Conservation (phyloP, 768 basidiomycete genomes). For the Pulveroboletus ravenelii region DNA sequence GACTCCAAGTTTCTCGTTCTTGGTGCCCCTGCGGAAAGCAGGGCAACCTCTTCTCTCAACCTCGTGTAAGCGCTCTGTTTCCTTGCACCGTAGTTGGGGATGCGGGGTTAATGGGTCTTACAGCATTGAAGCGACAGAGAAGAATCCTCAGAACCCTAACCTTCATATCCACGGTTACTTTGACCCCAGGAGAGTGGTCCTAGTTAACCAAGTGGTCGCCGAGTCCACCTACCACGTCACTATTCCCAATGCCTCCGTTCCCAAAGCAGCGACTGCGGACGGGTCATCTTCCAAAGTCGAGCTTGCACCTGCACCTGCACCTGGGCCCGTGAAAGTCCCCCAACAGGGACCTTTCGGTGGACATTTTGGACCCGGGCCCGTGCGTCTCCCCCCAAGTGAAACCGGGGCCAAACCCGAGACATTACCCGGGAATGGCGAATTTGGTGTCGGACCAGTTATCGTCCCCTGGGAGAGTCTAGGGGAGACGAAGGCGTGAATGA, state of each 20-base stretch:
- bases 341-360: conserved; percentile 8
- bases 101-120: neutral
- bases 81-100: neutral
- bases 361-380: conserved; percentile 14
- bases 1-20: conserved; percentile 31
- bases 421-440: conserved; percentile 26
- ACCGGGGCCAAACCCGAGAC: conserved; percentile 18
- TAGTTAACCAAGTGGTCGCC: conserved; percentile 32
- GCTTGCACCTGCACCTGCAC: neutral
- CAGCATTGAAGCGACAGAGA: conserved; percentile 31
- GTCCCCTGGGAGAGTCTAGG: conserved; percentile 27
- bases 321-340: conserved; percentile 18
- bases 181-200: conserved; percentile 30
- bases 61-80: conserved; percentile 29
- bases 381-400: conserved; percentile 19
- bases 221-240: conserved; percentile 23
- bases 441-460: conserved; percentile 27
- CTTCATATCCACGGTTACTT: conserved; percentile 27
- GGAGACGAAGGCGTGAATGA: conserved; percentile 4
- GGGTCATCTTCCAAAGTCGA: conserved; percentile 14
- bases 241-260: conserved; percentile 21
- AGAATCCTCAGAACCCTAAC: conserved; percentile 15
- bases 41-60: conserved; percentile 36
- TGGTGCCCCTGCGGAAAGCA: conserved; percentile 30
- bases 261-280: conserved; percentile 2